Evolutionary conservation across 768 basidiomycete genomes (phyloP), one percentile per base, ranked within the genome.

Genomic region (Lyophyllum atratum): DNA sequence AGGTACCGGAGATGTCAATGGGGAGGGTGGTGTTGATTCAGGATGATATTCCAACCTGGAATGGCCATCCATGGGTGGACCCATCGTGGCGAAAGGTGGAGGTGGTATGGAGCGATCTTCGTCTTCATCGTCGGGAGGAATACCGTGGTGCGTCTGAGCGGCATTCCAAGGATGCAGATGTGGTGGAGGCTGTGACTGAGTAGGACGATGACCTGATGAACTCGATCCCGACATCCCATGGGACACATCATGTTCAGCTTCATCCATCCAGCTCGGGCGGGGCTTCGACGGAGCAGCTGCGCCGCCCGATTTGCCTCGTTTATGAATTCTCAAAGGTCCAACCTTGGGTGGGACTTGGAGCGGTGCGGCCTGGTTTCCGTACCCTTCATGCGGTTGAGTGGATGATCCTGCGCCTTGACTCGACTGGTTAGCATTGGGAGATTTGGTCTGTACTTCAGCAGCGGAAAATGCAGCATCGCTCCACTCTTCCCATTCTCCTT

Each of bases 401-500:
- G 58, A 65, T 26, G 58, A 55, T 43, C 48, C 56, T 25, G 47
- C 43, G 40, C 34, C 19, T 15, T 28, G 48, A 17, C 26, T 31
- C 28, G 44, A 40, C 14, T 46, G 22, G 14, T 47, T n/a, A 56
- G n/a, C 14, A 8, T 12, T 43, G 4, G 21, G 11, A 31, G 21
- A 4, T 19, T 39, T 52, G 47, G 17, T 48, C 44, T 47, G 46
- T 22, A 64, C 62, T 31, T 63, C 68, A 21, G 68, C 68, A 34
- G 73, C 73, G 11, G 72, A 66, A 53, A 76, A 79, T 2, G 54
- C 60, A 21, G 70, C 68, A 44, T 81, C 78, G 57, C 83, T 76
- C 76, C 82, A 85, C 44, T 69, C 69, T 64, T 83, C 78, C 77
- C 80, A 83, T 59, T 74, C 76, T 17, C 78, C 77, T 44, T 76